Evolutionary conservation across 169 alveolate genomes (phyloP), one percentile per base, ranked within the genome.

Genomic region (Besnoitia besnoiti): DNA sequence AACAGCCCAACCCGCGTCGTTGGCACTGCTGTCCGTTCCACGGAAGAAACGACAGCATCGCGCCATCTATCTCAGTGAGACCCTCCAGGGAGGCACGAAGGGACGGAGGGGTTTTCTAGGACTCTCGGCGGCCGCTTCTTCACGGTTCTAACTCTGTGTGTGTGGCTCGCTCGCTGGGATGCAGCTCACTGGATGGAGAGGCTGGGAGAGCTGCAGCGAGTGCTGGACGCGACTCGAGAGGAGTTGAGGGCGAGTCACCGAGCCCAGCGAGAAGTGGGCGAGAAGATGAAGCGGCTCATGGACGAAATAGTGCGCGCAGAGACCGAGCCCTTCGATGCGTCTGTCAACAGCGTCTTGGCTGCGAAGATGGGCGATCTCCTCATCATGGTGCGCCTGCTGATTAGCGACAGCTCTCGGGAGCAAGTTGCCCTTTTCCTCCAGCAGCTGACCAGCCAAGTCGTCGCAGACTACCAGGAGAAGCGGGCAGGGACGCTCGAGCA

Each of bases 171-270:
- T n/a, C n/a, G n/a, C n/a, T 1, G 21, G 14, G 33, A 0, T 61
- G 44, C 85, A 87, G 91, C 91, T 2, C 91, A 46, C n/a, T 87
- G 91, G 91, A 39, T 37, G 1, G 46, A 24, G 47, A 42, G 59
- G 67, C 24, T 87, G 39, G 91, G 33, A 47, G 91, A 87, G 46
- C 50, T 87, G 40, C 82, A 73, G 44, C 40, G 35, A 12, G 85
- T 62, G 42, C 46, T 87, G 5, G 40, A 51, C 30, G 55, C 33
- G 62, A 67, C 84, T 33, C 82, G 40, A 10, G 42, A 59, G 24
- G 91, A 59, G 44, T 16, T 87, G 49, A 85, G 61, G 0, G 67
- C 33, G 33, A 21, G 50, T 37, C 87, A 35, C 8, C 50, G 59
- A n/a, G 14, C 21, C n/a, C 87, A 77, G 62, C 12, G 24, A 77